Base-by-base conservation (phyloP, 768 basidiomycete species). In the Cystobasidium onofrii region DNA sequence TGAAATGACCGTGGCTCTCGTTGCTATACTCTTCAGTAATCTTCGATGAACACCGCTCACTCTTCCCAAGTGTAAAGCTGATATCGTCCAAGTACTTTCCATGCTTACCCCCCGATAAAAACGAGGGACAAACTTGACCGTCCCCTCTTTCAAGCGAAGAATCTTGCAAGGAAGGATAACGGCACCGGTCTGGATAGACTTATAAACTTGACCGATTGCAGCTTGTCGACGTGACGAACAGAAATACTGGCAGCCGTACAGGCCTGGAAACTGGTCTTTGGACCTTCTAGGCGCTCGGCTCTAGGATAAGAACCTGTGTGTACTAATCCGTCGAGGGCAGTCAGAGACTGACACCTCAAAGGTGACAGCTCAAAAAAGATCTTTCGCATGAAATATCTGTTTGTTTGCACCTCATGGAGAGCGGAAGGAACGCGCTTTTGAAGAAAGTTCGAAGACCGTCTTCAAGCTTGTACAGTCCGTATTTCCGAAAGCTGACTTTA, bases 111-210 rank as follows among this genome's bases (percentile, higher is more conserved):
- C 25, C 12, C 57, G 3, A 1, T 7, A 29, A 29, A 34, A 3
- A n/a, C n/a, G n/a, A n/a, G 43, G 63, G 15, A 23, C 10, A 64
- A 20, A 10, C 36, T 64, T 61, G 13, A 31, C 29, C 43, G 63
- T 34, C 27, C 17, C 41, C 15, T 27, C 63, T 64, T n/a, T 29
- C 36, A 25, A 10, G 34, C 39, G 25, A 6, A 36, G 12, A 23
- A 34, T 39, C 33, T 1, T 23, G 25, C 7, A 27, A 34, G 41
- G 31, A 46, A 43, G 27, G 43, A 15, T 6, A 64, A 41, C 46
- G 46, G 63, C 63, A n/a, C 63, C 63, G 63, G 63, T 39, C 39
- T 64, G 63, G 39, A 36, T 34, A 64, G 63, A 46, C 63, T 36
- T 36, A 64, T 36, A 64, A 64, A 64, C 33, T 23, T 39, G 39